These are phyloP conservation scores for Aurifilum marmelostoma DNA, from an alignment of 2,329 filamentous ascomycete species.

Conservation along the genomic window DNA sequence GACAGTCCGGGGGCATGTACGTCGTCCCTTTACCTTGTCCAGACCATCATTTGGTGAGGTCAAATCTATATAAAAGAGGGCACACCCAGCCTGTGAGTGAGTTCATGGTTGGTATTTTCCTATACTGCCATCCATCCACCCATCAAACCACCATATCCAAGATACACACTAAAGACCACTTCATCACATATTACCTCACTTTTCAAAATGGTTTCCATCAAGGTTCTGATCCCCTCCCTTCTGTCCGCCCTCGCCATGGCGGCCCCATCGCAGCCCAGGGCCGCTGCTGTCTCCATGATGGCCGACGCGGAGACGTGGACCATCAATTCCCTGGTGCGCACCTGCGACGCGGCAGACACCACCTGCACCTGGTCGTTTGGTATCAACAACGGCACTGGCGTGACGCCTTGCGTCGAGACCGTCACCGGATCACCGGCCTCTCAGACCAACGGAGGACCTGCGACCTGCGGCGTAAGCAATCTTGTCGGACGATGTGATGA, in stretches of 20 bases:
- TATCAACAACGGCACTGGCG: constrained; percentile 42
- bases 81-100: background rate
- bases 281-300: constrained; percentile 33
- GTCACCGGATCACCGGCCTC: constrained; percentile 40
- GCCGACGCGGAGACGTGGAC: constrained; percentile 44
- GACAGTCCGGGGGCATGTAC: background rate
- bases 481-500: background rate
- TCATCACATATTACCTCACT: constrained; percentile 2
- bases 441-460: constrained; percentile 42
- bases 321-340: constrained; percentile 42
- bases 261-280: constrained; percentile 34
- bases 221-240: constrained; percentile 34
- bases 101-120: background rate
- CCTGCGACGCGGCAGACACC: constrained; percentile 44
- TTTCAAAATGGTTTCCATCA: constrained; percentile 43
- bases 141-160: background rate
- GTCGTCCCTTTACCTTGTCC: background rate
- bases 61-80: background rate
- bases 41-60: background rate
- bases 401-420: constrained; percentile 41
- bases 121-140: background rate
- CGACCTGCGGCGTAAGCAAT: constrained; percentile 45
- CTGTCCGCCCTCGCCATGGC: constrained; percentile 35
- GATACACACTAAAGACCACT: background rate
- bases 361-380: constrained; percentile 47